phyloP scores from a whole-genome alignment of 768 basidiomycete species.

The Auricularia sp. region DNA sequence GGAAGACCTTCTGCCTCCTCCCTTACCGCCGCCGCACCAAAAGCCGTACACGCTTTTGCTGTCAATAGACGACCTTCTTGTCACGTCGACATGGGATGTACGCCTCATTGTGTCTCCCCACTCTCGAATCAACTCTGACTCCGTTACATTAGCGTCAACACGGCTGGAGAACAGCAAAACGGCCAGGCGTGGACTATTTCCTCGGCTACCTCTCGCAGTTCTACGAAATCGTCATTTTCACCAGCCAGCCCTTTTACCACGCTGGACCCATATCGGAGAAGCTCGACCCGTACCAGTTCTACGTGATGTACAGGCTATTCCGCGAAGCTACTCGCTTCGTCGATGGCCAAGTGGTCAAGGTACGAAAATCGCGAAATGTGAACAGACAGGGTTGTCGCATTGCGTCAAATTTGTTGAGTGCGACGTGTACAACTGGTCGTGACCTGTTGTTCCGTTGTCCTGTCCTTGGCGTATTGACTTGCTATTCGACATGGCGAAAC shows the following conservation, averaged over 20 bases:
- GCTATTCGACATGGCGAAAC: too few species aligned
- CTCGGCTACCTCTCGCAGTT: slow-evolving; percentile 94
- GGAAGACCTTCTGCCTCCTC: slow-evolving; percentile 84
- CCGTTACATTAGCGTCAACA: slow-evolving; percentile 54
- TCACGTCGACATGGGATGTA: slow-evolving; percentile 94
- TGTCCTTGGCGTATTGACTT: too few species aligned
- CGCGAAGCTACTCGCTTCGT: slow-evolving; percentile 81
- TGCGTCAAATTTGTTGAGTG: too few species aligned
- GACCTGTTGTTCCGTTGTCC: too few species aligned
- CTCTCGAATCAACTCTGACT: background rate
- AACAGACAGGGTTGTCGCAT: too few species aligned
- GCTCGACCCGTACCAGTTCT: slow-evolving; percentile 88
- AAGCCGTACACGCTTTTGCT: slow-evolving; percentile 88
- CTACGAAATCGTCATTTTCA: slow-evolving; percentile 96
- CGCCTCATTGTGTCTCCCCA: slow-evolving; percentile 20
- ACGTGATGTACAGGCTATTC: slow-evolving; percentile 82
- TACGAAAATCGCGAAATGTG: slow-evolving; percentile 16
- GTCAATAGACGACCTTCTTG: slow-evolving; percentile 83
- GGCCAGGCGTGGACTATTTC: slow-evolving; percentile 98
- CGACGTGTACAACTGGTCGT: too few species aligned
- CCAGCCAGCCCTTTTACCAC: slow-evolving; percentile 44
- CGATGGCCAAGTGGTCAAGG: slow-evolving; percentile 81
- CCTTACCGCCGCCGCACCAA: slow-evolving; percentile 68
- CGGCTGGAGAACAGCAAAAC: slow-evolving; percentile 96
- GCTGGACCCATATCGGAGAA: slow-evolving; percentile 83